Evolutionary conservation across 1,139 yeast species (phyloP).

Genomic region (Meyerozyma guilliermondii): DNA sequence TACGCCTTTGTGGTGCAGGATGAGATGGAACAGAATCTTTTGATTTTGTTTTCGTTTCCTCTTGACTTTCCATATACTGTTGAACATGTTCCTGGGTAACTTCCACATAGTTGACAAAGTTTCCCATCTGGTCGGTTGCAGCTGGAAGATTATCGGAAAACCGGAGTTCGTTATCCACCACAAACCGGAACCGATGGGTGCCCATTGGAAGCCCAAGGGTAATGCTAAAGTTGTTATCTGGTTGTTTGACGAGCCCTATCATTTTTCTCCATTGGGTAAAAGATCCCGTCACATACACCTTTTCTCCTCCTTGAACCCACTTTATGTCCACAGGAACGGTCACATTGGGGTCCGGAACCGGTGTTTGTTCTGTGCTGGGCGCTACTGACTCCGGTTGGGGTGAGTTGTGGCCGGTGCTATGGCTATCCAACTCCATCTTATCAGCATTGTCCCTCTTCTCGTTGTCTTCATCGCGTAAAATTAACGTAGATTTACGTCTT

Average conservation of each 20-base stretch:
- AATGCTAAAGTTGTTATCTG: slow-evolving; percentile 33
- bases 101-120: slow-evolving; percentile 45
- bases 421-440: slow-evolving; percentile 19
- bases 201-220: slow-evolving; percentile 45
- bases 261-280: slow-evolving; percentile 49
- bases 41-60: slow-evolving; percentile 1
- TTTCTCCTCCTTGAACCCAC: slow-evolving; percentile 94
- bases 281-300: slow-evolving; percentile 57
- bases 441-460: slow-evolving; percentile 8
- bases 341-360: slow-evolving; percentile 21
- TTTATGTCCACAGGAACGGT: slow-evolving; percentile 74
- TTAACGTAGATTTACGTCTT: slow-evolving; percentile 38
- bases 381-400: slow-evolving; percentile 5
- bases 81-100: slow-evolving; percentile 40
- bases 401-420: slow-evolving; percentile 5
- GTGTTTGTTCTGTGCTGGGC: slow-evolving; percentile 9
- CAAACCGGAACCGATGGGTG: slow-evolving; percentile 45
- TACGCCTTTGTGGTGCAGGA: slow-evolving; percentile 8
- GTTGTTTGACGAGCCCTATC: slow-evolving; percentile 48
- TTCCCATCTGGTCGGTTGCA: slow-evolving; percentile 50
- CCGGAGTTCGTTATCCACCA: slow-evolving; percentile 43
- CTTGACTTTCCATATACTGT: slow-evolving; percentile 18
- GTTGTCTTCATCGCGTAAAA: slow-evolving; percentile 31
- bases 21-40: not conserved
- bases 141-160: slow-evolving; percentile 45